Conservation (phyloP, 1,284 basidiomycete genomes). For the Polyporus tsugae region DNA sequence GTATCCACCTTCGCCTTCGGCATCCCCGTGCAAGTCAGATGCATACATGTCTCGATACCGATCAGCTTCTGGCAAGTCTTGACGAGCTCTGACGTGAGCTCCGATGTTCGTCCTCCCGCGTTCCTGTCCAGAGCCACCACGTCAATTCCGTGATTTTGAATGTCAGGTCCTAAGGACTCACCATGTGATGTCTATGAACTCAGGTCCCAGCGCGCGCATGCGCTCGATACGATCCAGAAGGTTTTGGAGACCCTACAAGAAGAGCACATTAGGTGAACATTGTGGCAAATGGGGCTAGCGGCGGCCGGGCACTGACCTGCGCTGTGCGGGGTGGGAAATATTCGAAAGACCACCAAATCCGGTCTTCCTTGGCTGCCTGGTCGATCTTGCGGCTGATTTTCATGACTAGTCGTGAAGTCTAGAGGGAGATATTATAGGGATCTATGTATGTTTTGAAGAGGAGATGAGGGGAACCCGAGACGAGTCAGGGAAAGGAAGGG, state of each 20-base stretch:
- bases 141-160: conserved; percentile 19
- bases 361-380: conserved; percentile 82
- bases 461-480: conserved; percentile 19
- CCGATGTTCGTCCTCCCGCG: conserved; percentile 94
- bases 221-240: conserved; percentile 96
- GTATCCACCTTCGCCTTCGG: conserved; percentile 93
- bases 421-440: conserved; percentile 27
- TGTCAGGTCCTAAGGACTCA: conserved; percentile 42
- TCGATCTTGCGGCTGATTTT: conserved; percentile 93
- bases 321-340: conserved; percentile 96
- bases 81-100: conserved; percentile 94
- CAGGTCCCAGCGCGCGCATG: conserved; percentile 95
- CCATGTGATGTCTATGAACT: conserved; percentile 99
- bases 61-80: conserved; percentile 94
- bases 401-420: conserved; percentile 57
- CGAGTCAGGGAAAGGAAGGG: conserved; percentile 27
- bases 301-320: conserved; percentile 65
- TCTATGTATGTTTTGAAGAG: conserved; percentile 27
- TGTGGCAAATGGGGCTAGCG: conserved; percentile 24
- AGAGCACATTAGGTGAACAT: conserved; percentile 15
- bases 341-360: conserved; percentile 96
- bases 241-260: conserved; percentile 86
- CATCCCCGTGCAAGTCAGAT: conserved; percentile 99
- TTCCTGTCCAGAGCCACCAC: conserved; percentile 65
- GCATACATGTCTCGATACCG: conserved; percentile 97